phyloP scores from a whole-genome alignment of 169 alveolate genomes.

The Plasmodium berghei region DNA sequence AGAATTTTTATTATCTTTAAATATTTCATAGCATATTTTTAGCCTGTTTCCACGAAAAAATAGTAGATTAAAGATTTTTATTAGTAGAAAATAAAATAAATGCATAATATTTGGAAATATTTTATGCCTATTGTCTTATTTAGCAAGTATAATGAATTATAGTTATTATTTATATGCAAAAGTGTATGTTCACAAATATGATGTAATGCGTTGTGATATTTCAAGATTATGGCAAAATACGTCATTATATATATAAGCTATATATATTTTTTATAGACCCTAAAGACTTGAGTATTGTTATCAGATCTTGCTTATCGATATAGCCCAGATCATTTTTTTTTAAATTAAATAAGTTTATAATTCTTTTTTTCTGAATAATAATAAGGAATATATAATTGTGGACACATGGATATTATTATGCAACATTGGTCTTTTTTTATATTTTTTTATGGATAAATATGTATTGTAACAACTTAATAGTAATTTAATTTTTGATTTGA shows the following conservation, averaged over 20 bases:
- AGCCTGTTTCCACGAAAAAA: constrained; percentile 12
- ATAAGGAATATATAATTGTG: neutral
- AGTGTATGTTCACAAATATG: no score
- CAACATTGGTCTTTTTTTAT: no score
- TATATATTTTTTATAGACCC: constrained; percentile 5
- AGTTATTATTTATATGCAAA: no score
- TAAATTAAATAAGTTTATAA: constrained; percentile 62
- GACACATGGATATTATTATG: no score
- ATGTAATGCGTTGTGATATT: no score
- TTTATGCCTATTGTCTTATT: no score
- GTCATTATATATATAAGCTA: no score
- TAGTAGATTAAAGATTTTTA: neutral
- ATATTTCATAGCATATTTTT: constrained; percentile 48
- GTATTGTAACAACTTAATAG: no score
- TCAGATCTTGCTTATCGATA: constrained; percentile 65
- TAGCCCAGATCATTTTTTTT: constrained; percentile 36
- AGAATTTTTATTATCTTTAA: constrained; percentile 40
- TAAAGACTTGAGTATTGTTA: constrained; percentile 54
- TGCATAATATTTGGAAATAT: neutral
- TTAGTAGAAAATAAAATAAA: neutral
- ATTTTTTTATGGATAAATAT: no score
- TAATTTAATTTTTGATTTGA: no score
- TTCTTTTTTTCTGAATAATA: constrained; percentile 32
- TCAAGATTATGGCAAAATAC: no score
- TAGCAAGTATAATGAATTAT: no score